A percentile compares a stretch with the other conserved stretches of the same genome.
phyloP scores from a whole-genome alignment of 305 asterid species.

The Euphrasia arctica region DNA sequence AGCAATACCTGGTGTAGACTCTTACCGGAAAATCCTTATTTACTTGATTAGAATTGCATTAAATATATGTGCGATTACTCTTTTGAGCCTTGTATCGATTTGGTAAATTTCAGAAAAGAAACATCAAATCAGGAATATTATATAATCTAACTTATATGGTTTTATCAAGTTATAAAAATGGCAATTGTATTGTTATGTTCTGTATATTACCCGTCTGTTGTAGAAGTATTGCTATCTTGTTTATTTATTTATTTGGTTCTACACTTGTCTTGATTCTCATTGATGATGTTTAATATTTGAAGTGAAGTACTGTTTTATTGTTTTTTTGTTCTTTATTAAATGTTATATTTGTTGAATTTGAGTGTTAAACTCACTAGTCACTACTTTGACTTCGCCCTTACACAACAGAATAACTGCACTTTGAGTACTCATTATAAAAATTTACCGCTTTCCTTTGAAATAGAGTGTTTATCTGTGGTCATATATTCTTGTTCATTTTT shows the following conservation, averaged over 20 bases:
- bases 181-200: neutral
- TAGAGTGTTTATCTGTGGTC: conserved; percentile 13
- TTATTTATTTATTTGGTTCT: neutral
- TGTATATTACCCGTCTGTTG: neutral
- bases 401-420: neutral
- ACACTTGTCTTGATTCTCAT: neutral
- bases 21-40: conserved; percentile 1
- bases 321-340: conserved; percentile 1
- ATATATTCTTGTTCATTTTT: conserved; percentile 10
- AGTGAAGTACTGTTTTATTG: neutral
- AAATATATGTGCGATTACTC: conserved; percentile 4
- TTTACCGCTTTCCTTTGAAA: conserved; percentile 7
- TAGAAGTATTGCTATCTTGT: neutral
- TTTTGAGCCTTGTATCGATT: conserved; percentile 13
- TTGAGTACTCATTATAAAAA: neutral
- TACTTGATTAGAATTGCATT: neutral
- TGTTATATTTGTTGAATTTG: conserved; percentile 3
- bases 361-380: conserved; percentile 7
- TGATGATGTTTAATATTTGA: neutral
- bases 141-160: conserved; percentile 3
- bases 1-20: neutral
- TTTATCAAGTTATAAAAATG: neutral
- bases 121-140: neutral
- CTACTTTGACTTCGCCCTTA: neutral
- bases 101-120: conserved; percentile 3